A percentile compares a stretch with the other conserved stretches of the same genome.
Evolutionary conservation across 768 basidiomycete species (phyloP).

Genomic region (Tylopilus vinaceipallidus): DNA sequence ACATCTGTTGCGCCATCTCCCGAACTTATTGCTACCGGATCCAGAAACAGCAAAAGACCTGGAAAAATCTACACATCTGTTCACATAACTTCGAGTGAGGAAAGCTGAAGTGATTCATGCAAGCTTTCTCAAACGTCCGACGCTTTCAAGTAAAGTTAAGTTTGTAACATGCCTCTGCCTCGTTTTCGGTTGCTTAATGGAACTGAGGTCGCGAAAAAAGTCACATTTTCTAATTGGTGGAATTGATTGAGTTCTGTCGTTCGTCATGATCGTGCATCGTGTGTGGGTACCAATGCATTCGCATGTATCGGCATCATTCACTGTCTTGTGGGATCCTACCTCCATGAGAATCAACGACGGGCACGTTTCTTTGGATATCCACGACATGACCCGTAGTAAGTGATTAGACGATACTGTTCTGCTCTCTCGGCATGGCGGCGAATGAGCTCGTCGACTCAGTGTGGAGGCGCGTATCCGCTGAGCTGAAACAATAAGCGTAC

Average conservation of each 20-base stretch:
- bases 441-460: not conserved
- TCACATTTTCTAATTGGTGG: not conserved
- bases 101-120: slow-evolving; percentile 6
- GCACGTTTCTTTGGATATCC: not conserved
- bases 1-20: slow-evolving; percentile 6
- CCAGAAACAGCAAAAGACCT: not conserved
- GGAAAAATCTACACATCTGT: not conserved
- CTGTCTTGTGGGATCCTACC: not conserved
- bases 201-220: slow-evolving; percentile 12
- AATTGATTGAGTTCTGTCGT: slow-evolving; percentile 1
- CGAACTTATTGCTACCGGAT: slow-evolving; percentile 19
- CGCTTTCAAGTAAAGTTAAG: slow-evolving; percentile 14
- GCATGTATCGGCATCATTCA: not conserved
- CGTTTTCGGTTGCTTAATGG: slow-evolving; percentile 22
- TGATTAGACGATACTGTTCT: no score
- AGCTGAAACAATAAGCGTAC: not conserved
- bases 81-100: not conserved
- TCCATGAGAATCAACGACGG: not conserved
- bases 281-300: not conserved
- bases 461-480: not conserved
- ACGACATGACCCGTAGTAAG: no score
- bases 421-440: not conserved
- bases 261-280: not conserved
- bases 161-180: slow-evolving; percentile 21
- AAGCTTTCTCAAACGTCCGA: not conserved